Evolutionary conservation across 208 protist genomes (phyloP).

Genomic region (Wallacemonas rigidus): DNA sequence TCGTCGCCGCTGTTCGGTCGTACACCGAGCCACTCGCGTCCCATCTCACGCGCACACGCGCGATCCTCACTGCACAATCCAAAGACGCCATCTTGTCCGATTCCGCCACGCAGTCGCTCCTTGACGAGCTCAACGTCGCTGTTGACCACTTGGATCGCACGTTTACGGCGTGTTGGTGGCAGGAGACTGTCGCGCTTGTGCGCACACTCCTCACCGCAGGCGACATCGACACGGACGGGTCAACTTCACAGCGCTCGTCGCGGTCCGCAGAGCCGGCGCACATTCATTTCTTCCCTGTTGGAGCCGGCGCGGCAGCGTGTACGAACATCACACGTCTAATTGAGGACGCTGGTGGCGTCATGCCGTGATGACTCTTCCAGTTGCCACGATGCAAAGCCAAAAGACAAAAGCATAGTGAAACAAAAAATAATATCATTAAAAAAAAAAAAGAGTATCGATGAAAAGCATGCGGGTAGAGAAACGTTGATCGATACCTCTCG

Average conservation of each 20-base stretch:
- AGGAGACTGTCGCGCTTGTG: neutral
- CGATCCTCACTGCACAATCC: neutral
- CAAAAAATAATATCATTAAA: too few species aligned
- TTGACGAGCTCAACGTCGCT: neutral
- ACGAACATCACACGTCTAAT: conserved; percentile 1
- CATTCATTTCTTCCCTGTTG: conserved; percentile 13
- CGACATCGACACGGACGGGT: neutral
- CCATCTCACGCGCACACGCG: neutral
- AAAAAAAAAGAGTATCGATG: too few species aligned
- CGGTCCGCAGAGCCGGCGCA: neutral
- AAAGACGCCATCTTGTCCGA: neutral
- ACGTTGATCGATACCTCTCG: too few species aligned
- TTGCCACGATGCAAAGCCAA: too few species aligned
- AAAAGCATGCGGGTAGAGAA: too few species aligned
- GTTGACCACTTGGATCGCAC: neutral
- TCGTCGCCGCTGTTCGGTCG: conserved; percentile 25
- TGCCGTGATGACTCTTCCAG: too few species aligned
- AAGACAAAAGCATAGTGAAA: too few species aligned
- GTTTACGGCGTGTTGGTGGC: neutral
- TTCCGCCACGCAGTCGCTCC: neutral
- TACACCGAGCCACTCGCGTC: neutral
- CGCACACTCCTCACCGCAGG: neutral
- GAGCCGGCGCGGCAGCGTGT: neutral
- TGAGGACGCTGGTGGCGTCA: neutral
- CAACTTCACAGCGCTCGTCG: neutral